Conservation (phyloP, 192 early-diverging fungal genomes). For the Backusella luteola region DNA sequence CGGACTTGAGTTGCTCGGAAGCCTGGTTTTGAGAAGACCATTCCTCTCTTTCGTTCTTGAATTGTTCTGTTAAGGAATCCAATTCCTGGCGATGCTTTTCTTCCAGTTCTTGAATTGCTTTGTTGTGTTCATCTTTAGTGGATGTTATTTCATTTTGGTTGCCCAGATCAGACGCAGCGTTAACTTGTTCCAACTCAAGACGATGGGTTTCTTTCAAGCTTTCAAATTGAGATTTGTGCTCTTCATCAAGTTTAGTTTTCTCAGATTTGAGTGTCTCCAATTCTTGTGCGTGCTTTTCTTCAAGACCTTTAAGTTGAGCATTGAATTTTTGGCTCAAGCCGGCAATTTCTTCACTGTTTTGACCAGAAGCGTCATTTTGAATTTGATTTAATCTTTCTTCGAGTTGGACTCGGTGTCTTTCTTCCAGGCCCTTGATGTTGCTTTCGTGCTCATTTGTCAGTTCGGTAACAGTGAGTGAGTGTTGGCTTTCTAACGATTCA, state of each 20-base stretch:
- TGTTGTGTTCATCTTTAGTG: not conserved
- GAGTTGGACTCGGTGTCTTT: slow-evolving; percentile 2
- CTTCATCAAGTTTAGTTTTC: not conserved
- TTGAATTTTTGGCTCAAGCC: not conserved
- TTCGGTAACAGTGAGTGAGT: not conserved
- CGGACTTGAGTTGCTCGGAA: not conserved
- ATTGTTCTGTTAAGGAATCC: not conserved
- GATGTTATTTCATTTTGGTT: not conserved
- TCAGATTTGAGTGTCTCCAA: not conserved
- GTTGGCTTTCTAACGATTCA: not conserved
- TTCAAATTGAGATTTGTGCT: not conserved
- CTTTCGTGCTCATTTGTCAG: not conserved
- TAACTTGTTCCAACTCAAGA: not conserved
- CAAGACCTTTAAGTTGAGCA: not conserved
- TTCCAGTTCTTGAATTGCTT: not conserved
- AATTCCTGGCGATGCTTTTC: not conserved
- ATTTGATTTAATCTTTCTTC: not conserved
- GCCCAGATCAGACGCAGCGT: not conserved
- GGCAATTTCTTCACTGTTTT: not conserved
- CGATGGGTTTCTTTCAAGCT: not conserved
- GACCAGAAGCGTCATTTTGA: slow-evolving; percentile 4
- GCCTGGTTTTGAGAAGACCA: not conserved
- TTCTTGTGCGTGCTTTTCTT: not conserved
- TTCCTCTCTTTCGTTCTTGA: not conserved
- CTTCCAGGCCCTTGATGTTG: not conserved